Base-by-base conservation (phyloP, 495 filamentous ascomycete species). In the Daldinia bambusicola region DNA sequence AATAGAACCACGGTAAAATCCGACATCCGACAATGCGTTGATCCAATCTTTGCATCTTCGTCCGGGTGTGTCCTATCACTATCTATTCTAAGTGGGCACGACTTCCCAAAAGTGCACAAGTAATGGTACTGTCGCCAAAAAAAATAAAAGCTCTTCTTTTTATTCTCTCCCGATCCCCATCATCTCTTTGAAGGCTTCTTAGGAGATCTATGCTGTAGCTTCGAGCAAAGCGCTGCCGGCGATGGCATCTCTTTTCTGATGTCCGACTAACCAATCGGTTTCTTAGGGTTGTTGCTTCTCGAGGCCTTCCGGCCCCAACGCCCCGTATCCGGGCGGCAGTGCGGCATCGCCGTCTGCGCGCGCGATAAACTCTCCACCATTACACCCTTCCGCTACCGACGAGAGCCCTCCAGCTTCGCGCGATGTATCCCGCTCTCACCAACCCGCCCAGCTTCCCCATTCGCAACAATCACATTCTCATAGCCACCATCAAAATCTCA, bases 281-380 rank as follows among this genome's bases (percentile, higher is more conserved):
- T 61, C 31, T 3, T 40, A 85, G 84, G 84, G 84, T 71, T 85
- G 84, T 70, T 85, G 84, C 73, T 80, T 84, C 61, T 85, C 84
- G 18, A 76, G 78, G 41, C 72, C 79, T 52, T 72, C 76, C 62
- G 80, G 76, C 63, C 77, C 80, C 13, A 81, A 79, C 69, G 80
- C 80, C n/a, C 82, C 81, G 14, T 83, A 83, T 30, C 76, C 80
- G 6, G 78, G 77, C 6, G 79, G 76, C 55, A 76, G 56, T 43
- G 67, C 75, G 14, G 72, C 78, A 5, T 79, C 82, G 0, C 75
- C 77, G 41, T 84, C 84, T 1, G 77, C 82, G 45, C 77, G 81
- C 51, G 82, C 82, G 40, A 82, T 83, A 70, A 84, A 83, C 71
- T 71, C 75, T 12, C 66, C 76, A 6, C 74, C 62, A 1, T n/a